Conservation (phyloP, 2,329 filamentous ascomycete species). For the Zymoseptoria pseudotritici region DNA sequence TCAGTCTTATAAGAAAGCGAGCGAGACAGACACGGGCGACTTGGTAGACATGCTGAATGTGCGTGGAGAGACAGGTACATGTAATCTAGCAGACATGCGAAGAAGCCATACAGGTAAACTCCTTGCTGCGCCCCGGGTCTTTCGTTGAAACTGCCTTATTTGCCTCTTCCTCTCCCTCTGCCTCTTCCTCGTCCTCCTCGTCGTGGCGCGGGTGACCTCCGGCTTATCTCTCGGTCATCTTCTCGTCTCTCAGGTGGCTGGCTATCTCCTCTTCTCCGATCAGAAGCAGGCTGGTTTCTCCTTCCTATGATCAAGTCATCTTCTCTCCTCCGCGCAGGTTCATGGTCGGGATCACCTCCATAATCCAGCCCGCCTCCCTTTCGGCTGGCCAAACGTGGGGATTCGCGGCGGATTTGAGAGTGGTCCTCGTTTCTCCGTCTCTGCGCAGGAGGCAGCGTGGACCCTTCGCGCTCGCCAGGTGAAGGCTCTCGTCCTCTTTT, state of each 20-base stretch:
- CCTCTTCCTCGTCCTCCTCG: background rate
- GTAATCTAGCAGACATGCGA: no score
- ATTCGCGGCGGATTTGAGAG: background rate
- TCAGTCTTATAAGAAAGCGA: no score
- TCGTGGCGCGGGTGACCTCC: background rate
- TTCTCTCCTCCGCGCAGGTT: background rate
- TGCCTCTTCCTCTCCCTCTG: constrained; percentile 1
- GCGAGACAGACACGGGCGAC: no score
- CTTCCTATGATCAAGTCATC: background rate
- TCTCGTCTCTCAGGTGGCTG: background rate
- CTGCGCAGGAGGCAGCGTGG: background rate
- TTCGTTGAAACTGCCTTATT: background rate
- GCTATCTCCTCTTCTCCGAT: background rate
- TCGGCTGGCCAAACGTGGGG: background rate
- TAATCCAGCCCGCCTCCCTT: background rate
- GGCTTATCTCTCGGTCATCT: background rate
- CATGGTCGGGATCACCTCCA: background rate
- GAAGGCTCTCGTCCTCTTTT: background rate
- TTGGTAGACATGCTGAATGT: no score
- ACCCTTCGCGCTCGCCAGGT: background rate
- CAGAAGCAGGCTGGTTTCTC: background rate
- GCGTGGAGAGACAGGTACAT: no score
- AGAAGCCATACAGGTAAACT: no score
- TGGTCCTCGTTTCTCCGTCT: background rate
- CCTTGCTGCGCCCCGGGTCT: no score